Percentiles rank a stretch among this genome's conserved stretches.
Conservation (phyloP, 1,139 yeast species). For the Maudiozyma humilis region DNA sequence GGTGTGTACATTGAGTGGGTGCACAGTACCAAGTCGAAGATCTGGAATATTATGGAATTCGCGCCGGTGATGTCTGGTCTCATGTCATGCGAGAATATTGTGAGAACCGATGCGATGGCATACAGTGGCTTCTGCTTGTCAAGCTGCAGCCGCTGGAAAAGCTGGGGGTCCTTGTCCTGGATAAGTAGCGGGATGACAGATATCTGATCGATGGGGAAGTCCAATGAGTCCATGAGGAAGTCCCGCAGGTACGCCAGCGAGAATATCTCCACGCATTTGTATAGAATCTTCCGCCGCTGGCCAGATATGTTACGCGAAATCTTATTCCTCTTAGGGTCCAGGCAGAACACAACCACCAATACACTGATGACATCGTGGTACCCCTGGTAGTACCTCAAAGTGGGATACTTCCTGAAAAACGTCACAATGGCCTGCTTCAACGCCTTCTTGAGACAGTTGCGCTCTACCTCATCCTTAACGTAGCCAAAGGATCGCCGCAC, state of each 20-base stretch:
- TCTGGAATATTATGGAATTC: constrained; percentile 17
- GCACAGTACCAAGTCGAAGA: constrained; percentile 27
- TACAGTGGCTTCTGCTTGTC: constrained; percentile 46
- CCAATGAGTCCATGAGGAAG: constrained; percentile 68
- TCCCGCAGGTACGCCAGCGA: constrained; percentile 66
- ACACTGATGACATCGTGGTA: constrained; percentile 80
- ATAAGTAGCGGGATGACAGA: constrained; percentile 57
- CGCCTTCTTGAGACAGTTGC: constrained; percentile 32
- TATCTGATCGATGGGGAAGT: constrained; percentile 58
- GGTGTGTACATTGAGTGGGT: constrained; percentile 26
- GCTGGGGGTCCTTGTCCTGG: constrained; percentile 39
- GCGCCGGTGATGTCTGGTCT: constrained; percentile 13
- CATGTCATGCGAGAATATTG: constrained; percentile 68
- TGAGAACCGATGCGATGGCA: constrained; percentile 67
- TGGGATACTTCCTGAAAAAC: constrained; percentile 54
- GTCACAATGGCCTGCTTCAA: constrained; percentile 44
- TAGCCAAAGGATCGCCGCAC: constrained; percentile 59
- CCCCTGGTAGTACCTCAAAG: constrained; percentile 78
- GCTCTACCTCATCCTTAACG: constrained; percentile 19
- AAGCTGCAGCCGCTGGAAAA: constrained; percentile 46
- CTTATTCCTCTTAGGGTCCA: not conserved
- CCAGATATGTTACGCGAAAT: not conserved
- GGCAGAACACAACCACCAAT: constrained; percentile 47
- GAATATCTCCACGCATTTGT: constrained; percentile 46
- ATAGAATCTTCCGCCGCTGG: constrained; percentile 27